Base-by-base conservation (phyloP, 495 filamentous ascomycete genomes). In the Bryoglossum gracile region DNA sequence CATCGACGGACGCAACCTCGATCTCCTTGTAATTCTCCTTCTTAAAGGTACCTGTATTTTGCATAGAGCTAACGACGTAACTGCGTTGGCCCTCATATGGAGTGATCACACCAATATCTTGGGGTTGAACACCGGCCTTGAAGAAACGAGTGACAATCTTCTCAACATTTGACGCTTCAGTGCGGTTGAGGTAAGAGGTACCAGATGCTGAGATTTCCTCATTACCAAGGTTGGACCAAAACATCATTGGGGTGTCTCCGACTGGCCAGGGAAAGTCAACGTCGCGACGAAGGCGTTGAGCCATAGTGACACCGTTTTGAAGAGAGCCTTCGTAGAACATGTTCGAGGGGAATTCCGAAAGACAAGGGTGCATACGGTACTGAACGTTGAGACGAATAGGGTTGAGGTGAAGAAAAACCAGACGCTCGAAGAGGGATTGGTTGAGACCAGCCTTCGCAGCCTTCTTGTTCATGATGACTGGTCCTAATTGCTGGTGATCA, bases 381-480 rank as follows among this genome's bases (percentile, higher is more conserved):
- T 99, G 92, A 16, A 96, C 89, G 55, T 96, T 94, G 48, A 99
- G 73, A 21, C 92, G 84, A 56, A 96, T 95, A 6, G 92, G 92
- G 6, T 82, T 83, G 61, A 89, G 86, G n/a, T 86, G 85, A 35
- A 97, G 75, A 57, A 90, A 89, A 58, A 99, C 92, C 30, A 99
- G 75, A 59, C 92, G 87, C 67, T 99, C 92, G 56, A 99, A 99
- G 36, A 99, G 77, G 8, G 89, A 95, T 66, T 97, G 94, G 65
- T 97, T 96, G 19, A 99, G 71, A 53, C 92, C 92, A 45, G 92
- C 92, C 67, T 96, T 96, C 54, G 92, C 92, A 3, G 92, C 92
- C 67, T 96, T 97, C 78, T 99, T 99, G 75, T 97, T 97, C 94
- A 99, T 99, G 65, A 99, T 96, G 58, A 99, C 92, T 8, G 92